phyloP scores from a whole-genome alignment of 345 rosid genomes.

The Eucalyptus microcorys region DNA sequence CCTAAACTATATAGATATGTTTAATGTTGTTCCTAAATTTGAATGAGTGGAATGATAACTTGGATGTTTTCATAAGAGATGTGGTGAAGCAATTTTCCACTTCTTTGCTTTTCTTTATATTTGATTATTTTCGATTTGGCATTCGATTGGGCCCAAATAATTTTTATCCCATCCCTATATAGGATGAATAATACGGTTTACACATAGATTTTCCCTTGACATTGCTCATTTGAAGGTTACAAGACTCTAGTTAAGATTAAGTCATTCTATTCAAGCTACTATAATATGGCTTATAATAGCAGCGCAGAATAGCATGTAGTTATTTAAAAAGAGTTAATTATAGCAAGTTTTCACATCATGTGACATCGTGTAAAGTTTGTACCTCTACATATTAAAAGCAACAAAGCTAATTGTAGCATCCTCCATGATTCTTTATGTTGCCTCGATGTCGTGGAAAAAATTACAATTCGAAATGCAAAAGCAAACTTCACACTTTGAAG shows the following conservation, averaged over 20 bases:
- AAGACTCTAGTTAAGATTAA: too few species aligned
- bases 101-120: too few species aligned
- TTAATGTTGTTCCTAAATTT: too few species aligned
- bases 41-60: too few species aligned
- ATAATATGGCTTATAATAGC: not conserved
- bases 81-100: not conserved
- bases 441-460: not conserved
- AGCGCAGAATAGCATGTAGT: not conserved
- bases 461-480: not conserved
- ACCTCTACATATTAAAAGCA: not conserved
- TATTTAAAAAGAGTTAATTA: not conserved
- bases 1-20: too few species aligned
- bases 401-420: not conserved
- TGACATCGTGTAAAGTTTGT: not conserved
- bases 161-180: too few species aligned
- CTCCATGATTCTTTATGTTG: not conserved
- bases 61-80: too few species aligned
- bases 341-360: not conserved
- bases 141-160: not conserved
- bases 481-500: not conserved
- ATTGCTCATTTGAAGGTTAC: too few species aligned
- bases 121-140: not conserved
- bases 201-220: not conserved
- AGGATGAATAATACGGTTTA: not conserved
- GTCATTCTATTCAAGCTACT: not conserved